A percentile compares a stretch with the other conserved stretches of the same genome.
Evolutionary conservation across 2,329 filamentous ascomycete genomes (phyloP).

Genomic region (Polychaeton citri): DNA sequence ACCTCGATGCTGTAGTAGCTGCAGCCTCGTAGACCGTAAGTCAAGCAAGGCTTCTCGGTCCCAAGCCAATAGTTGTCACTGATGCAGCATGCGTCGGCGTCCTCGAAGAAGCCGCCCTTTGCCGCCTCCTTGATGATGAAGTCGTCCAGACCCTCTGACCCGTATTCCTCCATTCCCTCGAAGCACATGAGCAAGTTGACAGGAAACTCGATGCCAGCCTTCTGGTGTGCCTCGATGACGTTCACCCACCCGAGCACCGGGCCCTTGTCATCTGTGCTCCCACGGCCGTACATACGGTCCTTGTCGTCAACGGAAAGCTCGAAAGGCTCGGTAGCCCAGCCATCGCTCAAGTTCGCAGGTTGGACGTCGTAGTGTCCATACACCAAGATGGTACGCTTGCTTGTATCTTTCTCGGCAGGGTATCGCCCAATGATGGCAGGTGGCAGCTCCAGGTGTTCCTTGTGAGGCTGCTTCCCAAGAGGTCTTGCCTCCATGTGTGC

Average conservation of each 20-base stretch:
- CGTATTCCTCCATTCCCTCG: conserved; percentile 99
- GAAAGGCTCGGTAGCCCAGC: conserved; percentile 93
- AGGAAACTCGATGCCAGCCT: conserved; percentile 84
- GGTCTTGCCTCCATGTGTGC: conserved; percentile 76
- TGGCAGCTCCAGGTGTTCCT: conserved; percentile 79
- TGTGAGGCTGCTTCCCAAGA: conserved; percentile 83
- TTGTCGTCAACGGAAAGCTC: conserved; percentile 76
- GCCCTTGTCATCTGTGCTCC: conserved; percentile 94
- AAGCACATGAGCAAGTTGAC: conserved; percentile 99
- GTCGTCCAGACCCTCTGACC: conserved; percentile 89
- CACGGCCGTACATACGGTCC: conserved; percentile 90
- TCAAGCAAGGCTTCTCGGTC: conserved; percentile 95
- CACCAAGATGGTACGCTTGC: conserved; percentile 87
- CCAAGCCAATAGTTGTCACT: conserved; percentile 99
- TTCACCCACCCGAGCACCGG: conserved; percentile 96
- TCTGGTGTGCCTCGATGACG: conserved; percentile 93
- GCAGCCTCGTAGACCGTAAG: conserved; percentile 90
- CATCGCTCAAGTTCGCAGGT: conserved; percentile 82
- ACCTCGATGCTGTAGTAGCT: conserved; percentile 95
- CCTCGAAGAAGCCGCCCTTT: conserved; percentile 68
- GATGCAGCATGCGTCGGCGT: conserved; percentile 92
- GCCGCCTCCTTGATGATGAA: conserved; percentile 85
- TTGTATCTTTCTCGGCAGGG: conserved; percentile 61
- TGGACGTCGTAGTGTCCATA: conserved; percentile 99
- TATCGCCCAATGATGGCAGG: conserved; percentile 88